Conservation (phyloP, 208 protist species). For the Leishmania tropica region DNA sequence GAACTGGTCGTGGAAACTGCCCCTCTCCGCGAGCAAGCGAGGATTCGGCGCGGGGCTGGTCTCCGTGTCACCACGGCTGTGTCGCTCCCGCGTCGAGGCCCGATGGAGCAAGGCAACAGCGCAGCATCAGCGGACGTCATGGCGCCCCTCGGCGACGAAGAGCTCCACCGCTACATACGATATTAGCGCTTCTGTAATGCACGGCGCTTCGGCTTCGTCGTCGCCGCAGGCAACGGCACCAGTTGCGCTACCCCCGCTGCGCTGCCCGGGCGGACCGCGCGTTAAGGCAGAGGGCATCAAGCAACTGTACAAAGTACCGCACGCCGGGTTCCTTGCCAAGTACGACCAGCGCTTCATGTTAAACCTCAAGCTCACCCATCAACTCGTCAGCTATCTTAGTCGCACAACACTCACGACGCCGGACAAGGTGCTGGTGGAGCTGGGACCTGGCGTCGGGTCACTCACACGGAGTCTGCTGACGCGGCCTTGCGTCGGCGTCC, state of each 20-base stretch:
- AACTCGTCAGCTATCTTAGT: slow-evolving; percentile 66
- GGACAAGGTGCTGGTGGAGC: slow-evolving; percentile 87
- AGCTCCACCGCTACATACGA: slow-evolving; percentile 25
- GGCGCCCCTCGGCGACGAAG: not conserved
- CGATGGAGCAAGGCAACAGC: slow-evolving; percentile 19
- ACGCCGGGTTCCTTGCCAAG: slow-evolving; percentile 85
- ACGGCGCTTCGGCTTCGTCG: slow-evolving; percentile 2
- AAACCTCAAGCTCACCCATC: slow-evolving; percentile 89
- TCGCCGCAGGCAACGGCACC: not conserved
- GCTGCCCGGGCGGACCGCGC: slow-evolving; percentile 84
- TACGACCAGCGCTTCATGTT: slow-evolving; percentile 89
- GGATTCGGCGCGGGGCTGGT: not conserved
- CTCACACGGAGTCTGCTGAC: slow-evolving; percentile 88
- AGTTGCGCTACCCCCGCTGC: slow-evolving; percentile 60
- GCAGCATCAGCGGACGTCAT: not conserved
- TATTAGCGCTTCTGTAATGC: slow-evolving; percentile 16
- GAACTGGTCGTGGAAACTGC: not conserved
- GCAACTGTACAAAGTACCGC: slow-evolving; percentile 85
- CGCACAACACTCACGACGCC: slow-evolving; percentile 64
- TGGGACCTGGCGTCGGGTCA: slow-evolving; percentile 80
- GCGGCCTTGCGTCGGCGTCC: slow-evolving; percentile 76
- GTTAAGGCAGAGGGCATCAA: slow-evolving; percentile 83
- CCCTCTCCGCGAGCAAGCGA: not conserved
- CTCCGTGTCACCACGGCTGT: not conserved
- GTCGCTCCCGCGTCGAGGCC: slow-evolving; percentile 10